Evolutionary conservation across 148 eudicot genomes (phyloP).

Genomic region (Fagopyrum esculentum): DNA sequence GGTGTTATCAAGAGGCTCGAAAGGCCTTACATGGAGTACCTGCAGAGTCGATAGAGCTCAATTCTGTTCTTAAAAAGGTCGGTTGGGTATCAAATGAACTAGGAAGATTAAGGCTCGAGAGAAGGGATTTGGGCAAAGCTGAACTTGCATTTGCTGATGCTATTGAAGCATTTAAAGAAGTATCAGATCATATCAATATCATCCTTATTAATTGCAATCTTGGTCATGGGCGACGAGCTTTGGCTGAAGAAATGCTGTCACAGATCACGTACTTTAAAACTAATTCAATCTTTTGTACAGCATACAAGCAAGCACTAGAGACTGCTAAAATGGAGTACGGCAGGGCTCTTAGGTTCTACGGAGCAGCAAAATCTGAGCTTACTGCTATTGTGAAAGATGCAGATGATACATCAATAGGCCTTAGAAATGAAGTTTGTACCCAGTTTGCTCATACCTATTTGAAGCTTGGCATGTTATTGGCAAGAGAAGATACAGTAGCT

Average conservation of each 20-base stretch:
- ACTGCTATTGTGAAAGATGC: conserved; percentile 26
- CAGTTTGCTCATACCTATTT: conserved; percentile 91
- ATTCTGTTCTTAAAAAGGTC: conserved; percentile 68
- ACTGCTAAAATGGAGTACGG: conserved; percentile 65
- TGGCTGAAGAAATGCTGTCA: conserved; percentile 70
- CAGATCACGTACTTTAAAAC: conserved; percentile 50
- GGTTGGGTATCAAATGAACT: conserved; percentile 99
- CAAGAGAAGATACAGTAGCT: conserved; percentile 73
- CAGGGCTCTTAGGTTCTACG: conserved; percentile 61
- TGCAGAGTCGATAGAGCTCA: conserved; percentile 40
- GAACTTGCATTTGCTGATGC: conserved; percentile 82
- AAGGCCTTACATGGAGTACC: conserved; percentile 49
- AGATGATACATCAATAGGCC: conserved; percentile 28
- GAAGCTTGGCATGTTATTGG: conserved; percentile 85
- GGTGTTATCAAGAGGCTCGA: conserved; percentile 70
- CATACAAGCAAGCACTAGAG: conserved; percentile 56
- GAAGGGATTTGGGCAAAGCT: conserved; percentile 64
- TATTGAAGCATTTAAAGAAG: conserved; percentile 67
- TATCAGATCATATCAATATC: conserved; percentile 71
- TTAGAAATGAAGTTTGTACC: conserved; percentile 70
- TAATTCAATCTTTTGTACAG: conserved; percentile 37
- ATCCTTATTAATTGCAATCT: conserved; percentile 80
- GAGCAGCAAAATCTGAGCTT: conserved; percentile 74
- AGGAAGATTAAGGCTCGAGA: conserved; percentile 68
- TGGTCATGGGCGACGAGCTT: conserved; percentile 89